Conservation (phyloP, 768 basidiomycete genomes). For the Suillus sp. region DNA sequence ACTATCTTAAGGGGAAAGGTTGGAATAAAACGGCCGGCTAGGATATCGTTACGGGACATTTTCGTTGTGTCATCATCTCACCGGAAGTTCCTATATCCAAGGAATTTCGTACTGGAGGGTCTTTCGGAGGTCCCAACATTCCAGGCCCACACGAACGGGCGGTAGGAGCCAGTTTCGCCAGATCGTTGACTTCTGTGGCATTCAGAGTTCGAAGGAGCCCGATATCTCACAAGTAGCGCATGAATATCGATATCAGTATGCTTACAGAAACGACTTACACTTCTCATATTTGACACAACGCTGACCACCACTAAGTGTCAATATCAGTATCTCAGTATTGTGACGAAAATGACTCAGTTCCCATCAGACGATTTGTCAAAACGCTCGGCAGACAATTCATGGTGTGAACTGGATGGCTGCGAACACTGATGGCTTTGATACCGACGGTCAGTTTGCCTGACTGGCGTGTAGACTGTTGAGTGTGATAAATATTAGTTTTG, state of each 20-base stretch:
- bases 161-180: too few relatives aligned
- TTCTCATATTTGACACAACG: background rate
- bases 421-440: background rate
- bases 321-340: background rate
- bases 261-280: background rate
- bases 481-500: background rate
- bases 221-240: too few relatives aligned
- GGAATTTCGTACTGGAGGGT: too few relatives aligned
- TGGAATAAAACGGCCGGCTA: too few relatives aligned
- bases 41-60: too few relatives aligned
- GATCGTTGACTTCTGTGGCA: slow-evolving; percentile 38
- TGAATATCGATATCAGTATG: background rate
- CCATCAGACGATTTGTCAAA: background rate
- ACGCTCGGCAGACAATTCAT: background rate
- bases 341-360: background rate
- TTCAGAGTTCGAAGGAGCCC: slow-evolving; percentile 33
- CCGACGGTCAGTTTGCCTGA: background rate
- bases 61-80: too few relatives aligned
- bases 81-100: too few relatives aligned
- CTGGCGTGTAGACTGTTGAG: background rate
- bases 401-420: background rate
- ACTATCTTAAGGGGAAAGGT: too few relatives aligned
- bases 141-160: too few relatives aligned
- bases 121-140: too few relatives aligned
- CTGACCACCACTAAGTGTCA: background rate